phyloP scores from a whole-genome alignment of 768 basidiomycete species.

The Suillus ampliporus region DNA sequence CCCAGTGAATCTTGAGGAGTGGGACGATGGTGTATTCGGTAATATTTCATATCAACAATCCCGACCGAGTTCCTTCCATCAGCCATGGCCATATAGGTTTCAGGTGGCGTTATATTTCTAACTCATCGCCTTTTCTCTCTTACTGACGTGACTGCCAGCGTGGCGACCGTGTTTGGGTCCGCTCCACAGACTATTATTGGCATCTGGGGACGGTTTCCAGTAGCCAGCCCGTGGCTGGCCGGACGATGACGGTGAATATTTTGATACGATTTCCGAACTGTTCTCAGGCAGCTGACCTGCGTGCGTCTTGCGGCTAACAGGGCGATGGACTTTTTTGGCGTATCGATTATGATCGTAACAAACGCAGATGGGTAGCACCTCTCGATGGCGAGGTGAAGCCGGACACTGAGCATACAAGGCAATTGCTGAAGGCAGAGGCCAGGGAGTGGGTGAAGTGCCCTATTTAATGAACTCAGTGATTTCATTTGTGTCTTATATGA shows the following conservation, averaged over 20 bases:
- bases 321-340: conserved; percentile 58
- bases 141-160: conserved; percentile 34
- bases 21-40: conserved; percentile 32
- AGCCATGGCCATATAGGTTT: conserved; percentile 59
- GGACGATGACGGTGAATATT: conserved; percentile 50
- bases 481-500: not conserved
- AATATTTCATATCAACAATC: conserved; percentile 24
- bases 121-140: conserved; percentile 3
- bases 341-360: conserved; percentile 47
- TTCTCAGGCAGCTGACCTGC: not conserved
- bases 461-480: not conserved
- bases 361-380: conserved; percentile 66
- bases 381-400: conserved; percentile 73
- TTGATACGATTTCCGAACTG: not conserved
- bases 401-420: conserved; percentile 50
- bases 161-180: conserved; percentile 59
- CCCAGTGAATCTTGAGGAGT: conserved; percentile 31
- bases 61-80: conserved; percentile 50
- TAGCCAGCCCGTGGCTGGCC: conserved; percentile 48
- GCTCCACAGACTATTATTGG: conserved; percentile 57
- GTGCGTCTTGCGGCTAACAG: conserved; percentile 33
- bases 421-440: conserved; percentile 52
- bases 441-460: not conserved
- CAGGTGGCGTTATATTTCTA: conserved; percentile 28
- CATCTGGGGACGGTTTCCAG: conserved; percentile 53